Conservation (phyloP, 208 protist species). For the Trichomonas vaginalis region DNA sequence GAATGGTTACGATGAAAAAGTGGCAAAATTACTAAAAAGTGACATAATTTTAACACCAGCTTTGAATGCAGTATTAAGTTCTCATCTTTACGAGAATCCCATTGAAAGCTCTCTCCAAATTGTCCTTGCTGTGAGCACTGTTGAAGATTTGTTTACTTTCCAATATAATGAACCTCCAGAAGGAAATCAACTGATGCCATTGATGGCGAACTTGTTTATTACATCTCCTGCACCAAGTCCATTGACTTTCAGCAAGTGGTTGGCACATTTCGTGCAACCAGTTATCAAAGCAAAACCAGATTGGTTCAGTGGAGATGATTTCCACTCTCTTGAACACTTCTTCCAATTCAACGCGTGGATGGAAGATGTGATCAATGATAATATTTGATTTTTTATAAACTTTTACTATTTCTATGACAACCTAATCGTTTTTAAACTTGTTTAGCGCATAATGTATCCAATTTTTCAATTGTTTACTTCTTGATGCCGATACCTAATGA, state of each 20-base stretch:
- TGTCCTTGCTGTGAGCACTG: neutral
- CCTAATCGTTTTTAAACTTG: no score
- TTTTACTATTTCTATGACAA: no score
- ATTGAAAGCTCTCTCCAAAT: neutral
- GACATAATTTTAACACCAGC: neutral
- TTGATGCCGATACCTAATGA: no score
- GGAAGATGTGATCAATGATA: neutral
- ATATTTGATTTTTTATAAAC: no score
- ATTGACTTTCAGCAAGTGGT: neutral
- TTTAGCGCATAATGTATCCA: no score
- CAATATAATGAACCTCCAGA: neutral
- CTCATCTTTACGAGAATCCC: neutral
- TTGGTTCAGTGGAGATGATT: neutral
- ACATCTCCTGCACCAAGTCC: neutral
- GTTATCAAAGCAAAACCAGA: neutral
- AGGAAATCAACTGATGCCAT: conserved; percentile 4
- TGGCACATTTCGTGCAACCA: neutral
- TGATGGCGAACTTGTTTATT: neutral
- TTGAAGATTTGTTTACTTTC: conserved; percentile 14
- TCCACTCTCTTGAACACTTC: neutral
- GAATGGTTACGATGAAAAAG: neutral
- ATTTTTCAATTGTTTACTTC: no score
- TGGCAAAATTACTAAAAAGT: neutral
- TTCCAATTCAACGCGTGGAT: conserved; percentile 17
- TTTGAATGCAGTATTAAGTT: neutral